Evolutionary conservation across 306 rosid genomes (phyloP).

Genomic region (Hippophae rhamnoides): DNA sequence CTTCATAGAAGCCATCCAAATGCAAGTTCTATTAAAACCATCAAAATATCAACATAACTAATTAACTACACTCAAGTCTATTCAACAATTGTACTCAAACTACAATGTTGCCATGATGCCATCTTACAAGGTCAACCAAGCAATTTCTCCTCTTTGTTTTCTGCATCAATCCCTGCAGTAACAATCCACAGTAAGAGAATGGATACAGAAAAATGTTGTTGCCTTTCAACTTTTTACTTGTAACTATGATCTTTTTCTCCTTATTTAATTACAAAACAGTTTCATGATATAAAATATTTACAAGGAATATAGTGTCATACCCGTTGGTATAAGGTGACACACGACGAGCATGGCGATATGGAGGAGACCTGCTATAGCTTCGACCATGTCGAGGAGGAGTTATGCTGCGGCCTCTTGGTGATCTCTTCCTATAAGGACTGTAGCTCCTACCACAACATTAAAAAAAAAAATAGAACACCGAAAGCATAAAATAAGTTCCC

Average conservation of each 20-base stretch:
- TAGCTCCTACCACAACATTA: conserved; percentile 32
- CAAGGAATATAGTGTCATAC: conserved; percentile 30
- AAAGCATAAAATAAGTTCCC: no score
- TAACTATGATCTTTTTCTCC: background rate
- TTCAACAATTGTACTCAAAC: conserved; percentile 45
- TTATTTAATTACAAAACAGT: background rate
- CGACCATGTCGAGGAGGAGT: conserved; percentile 66
- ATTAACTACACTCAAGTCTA: conserved; percentile 37
- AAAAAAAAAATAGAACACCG: no score
- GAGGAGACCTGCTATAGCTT: conserved; percentile 93
- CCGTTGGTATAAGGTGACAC: conserved; percentile 83
- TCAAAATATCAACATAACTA: conserved; percentile 47
- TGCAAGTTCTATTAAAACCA: conserved; percentile 47
- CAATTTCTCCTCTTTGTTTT: conserved; percentile 11
- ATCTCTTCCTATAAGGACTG: conserved; percentile 74
- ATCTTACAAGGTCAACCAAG: conserved; percentile 10
- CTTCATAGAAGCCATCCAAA: conserved; percentile 34
- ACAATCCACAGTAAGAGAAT: conserved; percentile 9
- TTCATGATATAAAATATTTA: background rate
- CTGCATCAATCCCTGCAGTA: conserved; percentile 50
- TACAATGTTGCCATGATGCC: conserved; percentile 35
- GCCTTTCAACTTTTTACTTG: conserved; percentile 1
- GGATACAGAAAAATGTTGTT: background rate
- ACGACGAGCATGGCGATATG: conserved; percentile 57
- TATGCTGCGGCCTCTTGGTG: conserved; percentile 61